Evolutionary conservation across 495 filamentous ascomycete genomes (phyloP), one percentile per base, ranked within the genome.

Genomic region (Penicillium lagena): DNA sequence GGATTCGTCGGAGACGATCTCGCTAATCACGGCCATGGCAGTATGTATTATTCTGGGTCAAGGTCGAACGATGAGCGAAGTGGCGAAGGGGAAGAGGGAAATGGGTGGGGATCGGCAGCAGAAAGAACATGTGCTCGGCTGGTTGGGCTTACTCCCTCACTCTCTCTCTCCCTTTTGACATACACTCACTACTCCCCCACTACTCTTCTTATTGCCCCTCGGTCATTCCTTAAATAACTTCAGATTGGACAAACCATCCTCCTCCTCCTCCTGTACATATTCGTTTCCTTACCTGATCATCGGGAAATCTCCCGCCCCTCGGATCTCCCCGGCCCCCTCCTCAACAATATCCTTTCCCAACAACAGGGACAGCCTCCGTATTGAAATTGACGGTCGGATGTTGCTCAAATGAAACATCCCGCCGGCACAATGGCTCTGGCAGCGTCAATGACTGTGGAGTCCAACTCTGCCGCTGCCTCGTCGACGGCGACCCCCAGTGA

Each of bases 1-100:
- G 35, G 77, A 73, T 11, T 82, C 70, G 59, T 94, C 86, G 28
- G 79, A 80, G 49, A 93, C 78, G 54, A 85, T 77, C 31, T 78
- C 72, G 56, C 79, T 67, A 47, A 70, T 68, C 22, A 22, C 4
- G 36, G 70, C 62, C 75, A 80, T 79, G 29, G 46, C 50, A 48
- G 50, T 32, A 12, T 38, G 41, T 37, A 34, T 40, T 37, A 37
- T 35, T 30, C 13, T 11, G 1, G 31, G 5, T 22, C 22, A 38
- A 15, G 32, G 15, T 28, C 7, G 12, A 32, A 12, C 9, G 40
- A 33, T 40, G 10, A 30, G 14, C 32, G 37, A 27, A 34, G 39
- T 42, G 42, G 42, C 37, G 36, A 49, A 30, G 47, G 44, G 43
- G 11, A 8, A 12, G 41, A 22, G 22, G 22, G 22, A 22, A 6